Percentiles rank a stretch among this genome's conserved stretches.
These are phyloP conservation scores for Perkinsus chesapeaki DNA, from an alignment of 169 alveolate genomes.

Conservation along the genomic window DNA sequence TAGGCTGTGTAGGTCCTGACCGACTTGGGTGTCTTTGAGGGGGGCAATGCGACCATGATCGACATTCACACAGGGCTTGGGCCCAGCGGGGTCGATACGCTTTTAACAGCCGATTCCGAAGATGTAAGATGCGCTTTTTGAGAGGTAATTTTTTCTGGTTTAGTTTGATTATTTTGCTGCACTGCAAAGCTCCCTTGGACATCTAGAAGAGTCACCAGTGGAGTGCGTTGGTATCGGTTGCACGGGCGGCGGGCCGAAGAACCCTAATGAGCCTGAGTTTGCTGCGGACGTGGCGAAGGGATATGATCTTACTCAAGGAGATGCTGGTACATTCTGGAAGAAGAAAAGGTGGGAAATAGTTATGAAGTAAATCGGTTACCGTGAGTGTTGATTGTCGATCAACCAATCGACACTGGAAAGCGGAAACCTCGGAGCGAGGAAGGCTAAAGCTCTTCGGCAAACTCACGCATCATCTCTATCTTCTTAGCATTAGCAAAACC, in stretches of 20 bases:
- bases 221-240: neutral
- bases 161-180: neutral
- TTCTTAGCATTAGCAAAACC: no score
- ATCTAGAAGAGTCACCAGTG: neutral
- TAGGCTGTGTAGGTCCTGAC: neutral
- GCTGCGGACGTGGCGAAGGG: neutral
- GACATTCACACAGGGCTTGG: slow-evolving; percentile 15
- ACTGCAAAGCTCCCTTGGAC: neutral
- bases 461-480: no score
- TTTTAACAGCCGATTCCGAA: neutral
- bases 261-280: neutral
- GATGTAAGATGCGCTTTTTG: neutral
- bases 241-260: neutral
- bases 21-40: neutral
- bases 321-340: neutral
- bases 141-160: neutral
- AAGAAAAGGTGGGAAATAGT: neutral
- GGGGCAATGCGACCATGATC: neutral
- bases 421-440: no score
- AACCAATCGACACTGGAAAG: no score
- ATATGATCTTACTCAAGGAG: neutral
- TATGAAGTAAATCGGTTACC: neutral
- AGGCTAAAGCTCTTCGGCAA: no score
- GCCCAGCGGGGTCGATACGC: neutral
- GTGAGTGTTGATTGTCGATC: no score